Evolutionary conservation across 257 asterid species (phyloP), one percentile per base, ranked within the genome.

Genomic region (Echites panduratus): DNA sequence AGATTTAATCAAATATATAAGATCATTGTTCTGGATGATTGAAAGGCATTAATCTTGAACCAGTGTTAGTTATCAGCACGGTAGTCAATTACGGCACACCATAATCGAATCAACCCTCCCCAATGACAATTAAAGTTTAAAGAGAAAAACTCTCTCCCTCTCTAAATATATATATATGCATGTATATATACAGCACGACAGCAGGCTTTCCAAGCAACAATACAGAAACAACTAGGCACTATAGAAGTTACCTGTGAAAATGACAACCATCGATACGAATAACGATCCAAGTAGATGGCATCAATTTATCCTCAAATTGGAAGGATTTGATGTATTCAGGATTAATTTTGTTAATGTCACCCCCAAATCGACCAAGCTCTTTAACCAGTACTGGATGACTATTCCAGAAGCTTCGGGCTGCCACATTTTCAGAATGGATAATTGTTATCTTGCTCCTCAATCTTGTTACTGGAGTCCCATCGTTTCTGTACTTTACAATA

Each of bases 261-360:
- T 89, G 98, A 76, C 97, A 93, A 68, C 98, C 98, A 84, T 93
- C 97, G 58, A 93, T 56, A 57, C 96, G 95, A 69, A 93, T 71
- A 65, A 88, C 97, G 71, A 91, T 83, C 96, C 96, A 93, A 38
- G 89, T 89, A 43, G 81, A 84, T 50, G 87, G 86, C 88, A 85
- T 76, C 84, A 89, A 76, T 78, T 76, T 80, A 82, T 84, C 77
- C 82, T 85, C 90, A 41, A 82, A 85, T 35, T 81, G 85, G 86
- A 89, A 93, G 45, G 90, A 87, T 72, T 85, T 85, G n/a, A 88
- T 38, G 69, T 85, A 90, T 73, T 87, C 91, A 0, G 91, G 83
- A 68, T 84, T 85, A 61, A 83, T 71, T 72, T 85, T 88, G 75
- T 74, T 82, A 63, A 86, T 70, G 80, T 84, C 89, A 75, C 81